Conservation (phyloP, 78 protist genomes). For the Emiliania huxleyi region DNA sequence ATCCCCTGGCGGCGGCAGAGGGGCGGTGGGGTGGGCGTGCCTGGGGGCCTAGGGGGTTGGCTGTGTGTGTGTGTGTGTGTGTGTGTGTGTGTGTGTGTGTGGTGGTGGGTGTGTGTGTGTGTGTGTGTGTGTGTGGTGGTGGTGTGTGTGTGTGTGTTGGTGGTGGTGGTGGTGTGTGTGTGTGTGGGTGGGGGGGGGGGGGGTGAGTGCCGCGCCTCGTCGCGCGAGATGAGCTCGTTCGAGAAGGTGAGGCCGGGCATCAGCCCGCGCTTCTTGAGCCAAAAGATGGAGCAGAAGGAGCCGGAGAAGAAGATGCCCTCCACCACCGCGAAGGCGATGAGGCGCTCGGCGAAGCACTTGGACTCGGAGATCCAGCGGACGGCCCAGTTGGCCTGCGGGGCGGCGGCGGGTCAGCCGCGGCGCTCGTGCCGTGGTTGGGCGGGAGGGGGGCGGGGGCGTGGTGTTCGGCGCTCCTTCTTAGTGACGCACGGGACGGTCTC, state of each 20-base stretch:
- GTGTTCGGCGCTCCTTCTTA: slow-evolving; percentile 92
- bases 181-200: too few relatives aligned
- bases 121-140: too few relatives aligned
- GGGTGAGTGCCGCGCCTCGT: slow-evolving; percentile 97
- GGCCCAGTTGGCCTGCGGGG: neutral
- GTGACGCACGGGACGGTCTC: slow-evolving; percentile 88
- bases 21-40: too few relatives aligned
- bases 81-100: too few relatives aligned
- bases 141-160: too few relatives aligned
- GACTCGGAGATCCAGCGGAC: neutral
- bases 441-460: too few relatives aligned
- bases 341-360: slow-evolving; percentile 85
- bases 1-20: slow-evolving; percentile 84
- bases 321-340: slow-evolving; percentile 97
- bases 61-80: too few relatives aligned
- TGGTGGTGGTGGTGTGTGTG: too few relatives aligned
- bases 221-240: slow-evolving; percentile 95
- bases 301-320: slow-evolving; percentile 99
- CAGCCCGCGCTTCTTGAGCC: slow-evolving; percentile 93
- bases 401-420: too few relatives aligned
- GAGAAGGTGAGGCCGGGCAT: slow-evolving; percentile 83
- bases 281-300: slow-evolving; percentile 94
- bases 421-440: too few relatives aligned
- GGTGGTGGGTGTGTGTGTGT: too few relatives aligned
- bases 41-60: too few relatives aligned